phyloP scores from a whole-genome alignment of 1,139 yeast species.

The Pichia sp. region DNA sequence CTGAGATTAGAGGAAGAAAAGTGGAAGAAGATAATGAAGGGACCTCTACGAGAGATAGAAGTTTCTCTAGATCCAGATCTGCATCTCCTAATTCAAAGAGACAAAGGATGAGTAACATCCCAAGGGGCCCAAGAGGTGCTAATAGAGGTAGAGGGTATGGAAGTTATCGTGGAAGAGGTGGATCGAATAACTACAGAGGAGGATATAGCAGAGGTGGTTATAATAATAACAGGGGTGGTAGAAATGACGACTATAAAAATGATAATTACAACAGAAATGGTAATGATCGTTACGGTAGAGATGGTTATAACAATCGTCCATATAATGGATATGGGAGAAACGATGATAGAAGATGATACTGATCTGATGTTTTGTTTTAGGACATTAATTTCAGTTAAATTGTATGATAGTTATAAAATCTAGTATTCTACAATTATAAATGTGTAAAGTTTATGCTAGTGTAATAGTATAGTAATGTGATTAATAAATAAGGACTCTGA shows the following conservation, averaged over 20 bases:
- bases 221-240: background rate
- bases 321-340: background rate
- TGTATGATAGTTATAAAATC: background rate
- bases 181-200: background rate
- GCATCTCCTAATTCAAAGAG: background rate
- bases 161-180: background rate
- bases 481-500: no score
- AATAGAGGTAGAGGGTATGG: constrained; percentile 12
- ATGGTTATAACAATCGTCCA: background rate
- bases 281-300: background rate
- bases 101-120: constrained; percentile 1
- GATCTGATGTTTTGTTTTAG: no score
- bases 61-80: constrained; percentile 15
- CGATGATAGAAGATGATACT: background rate
- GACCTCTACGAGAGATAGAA: background rate
- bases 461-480: background rate
- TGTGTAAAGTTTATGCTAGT: no score
- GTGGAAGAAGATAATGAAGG: background rate
- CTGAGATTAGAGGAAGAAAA: background rate
- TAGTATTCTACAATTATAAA: no score
- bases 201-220: no score
- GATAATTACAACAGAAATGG: background rate
- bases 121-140: constrained; percentile 16
- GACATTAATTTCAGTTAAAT: no score
- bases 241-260: background rate